These are phyloP conservation scores for Blepharisma undulans DNA, from an alignment of 169 alveolate species.

Conservation along the genomic window DNA sequence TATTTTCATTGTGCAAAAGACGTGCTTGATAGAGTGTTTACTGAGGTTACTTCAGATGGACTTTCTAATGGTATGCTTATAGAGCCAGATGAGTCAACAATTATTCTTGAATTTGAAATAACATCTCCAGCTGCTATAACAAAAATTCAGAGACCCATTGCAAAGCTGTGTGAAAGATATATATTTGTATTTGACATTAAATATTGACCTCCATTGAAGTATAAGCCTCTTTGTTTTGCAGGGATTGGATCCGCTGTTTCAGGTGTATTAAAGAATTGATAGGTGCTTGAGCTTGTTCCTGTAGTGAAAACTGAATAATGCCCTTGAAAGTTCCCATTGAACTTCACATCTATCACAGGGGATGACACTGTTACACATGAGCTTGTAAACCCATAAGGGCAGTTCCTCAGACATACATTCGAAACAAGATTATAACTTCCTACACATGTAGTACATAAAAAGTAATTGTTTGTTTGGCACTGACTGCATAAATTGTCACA, in stretches of 20 bases:
- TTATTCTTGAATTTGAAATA: background rate
- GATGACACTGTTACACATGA: background rate
- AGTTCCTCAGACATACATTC: background rate
- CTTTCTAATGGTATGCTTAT: background rate
- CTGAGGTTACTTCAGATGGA: background rate
- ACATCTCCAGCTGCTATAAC: background rate
- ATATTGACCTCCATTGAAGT: background rate
- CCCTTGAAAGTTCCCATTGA: background rate
- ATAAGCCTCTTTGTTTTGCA: background rate
- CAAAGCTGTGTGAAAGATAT: background rate
- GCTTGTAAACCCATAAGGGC: conserved; percentile 13
- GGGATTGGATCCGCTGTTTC: background rate
- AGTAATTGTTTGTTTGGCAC: background rate
- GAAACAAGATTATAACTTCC: background rate
- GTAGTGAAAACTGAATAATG: background rate
- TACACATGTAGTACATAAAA: background rate
- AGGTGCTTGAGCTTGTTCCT: background rate
- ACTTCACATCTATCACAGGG: background rate
- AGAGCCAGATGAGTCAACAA: background rate
- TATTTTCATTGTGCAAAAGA: background rate
- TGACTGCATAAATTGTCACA: background rate
- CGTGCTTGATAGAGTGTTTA: background rate
- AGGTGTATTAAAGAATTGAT: background rate
- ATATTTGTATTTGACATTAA: background rate
- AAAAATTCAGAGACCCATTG: background rate